Conservation (phyloP, 768 basidiomycete species). For the Podaxis sp. region DNA sequence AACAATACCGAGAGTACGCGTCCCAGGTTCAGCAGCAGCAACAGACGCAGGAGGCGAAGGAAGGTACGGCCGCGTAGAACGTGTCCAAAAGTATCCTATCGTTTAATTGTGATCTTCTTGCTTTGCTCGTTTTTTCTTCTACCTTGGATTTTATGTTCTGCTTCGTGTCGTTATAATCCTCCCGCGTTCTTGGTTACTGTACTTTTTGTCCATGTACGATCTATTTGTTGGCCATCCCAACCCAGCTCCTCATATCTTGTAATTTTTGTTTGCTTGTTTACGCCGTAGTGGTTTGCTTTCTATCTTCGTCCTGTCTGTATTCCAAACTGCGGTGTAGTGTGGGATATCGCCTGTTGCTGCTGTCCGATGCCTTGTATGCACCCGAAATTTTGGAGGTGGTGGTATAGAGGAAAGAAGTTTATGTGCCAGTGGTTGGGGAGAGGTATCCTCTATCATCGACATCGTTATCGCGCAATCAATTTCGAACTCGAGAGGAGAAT, state of each 20-base stretch:
- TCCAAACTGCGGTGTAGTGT: neutral
- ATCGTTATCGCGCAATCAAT: neutral
- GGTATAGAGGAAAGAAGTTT: neutral
- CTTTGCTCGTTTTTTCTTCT: neutral
- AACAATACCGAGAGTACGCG: slow-evolving; percentile 3
- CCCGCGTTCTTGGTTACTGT: neutral
- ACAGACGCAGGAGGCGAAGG: slow-evolving; percentile 11
- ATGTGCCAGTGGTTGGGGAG: neutral
- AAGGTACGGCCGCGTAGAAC: slow-evolving; percentile 4
- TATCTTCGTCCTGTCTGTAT: neutral
- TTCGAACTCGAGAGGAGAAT: neutral
- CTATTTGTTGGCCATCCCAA: neutral
- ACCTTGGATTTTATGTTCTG: neutral
- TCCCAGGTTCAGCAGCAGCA: slow-evolving; percentile 9
- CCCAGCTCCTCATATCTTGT: neutral
- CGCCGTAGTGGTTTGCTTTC: neutral
- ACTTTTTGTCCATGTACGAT: slow-evolving; percentile 3
- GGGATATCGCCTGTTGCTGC: neutral
- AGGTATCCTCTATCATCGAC: neutral
- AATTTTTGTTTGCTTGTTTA: neutral
- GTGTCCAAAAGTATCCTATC: slow-evolving; percentile 11
- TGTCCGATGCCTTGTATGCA: neutral
- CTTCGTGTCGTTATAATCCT: neutral
- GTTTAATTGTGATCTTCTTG: slow-evolving; percentile 3
- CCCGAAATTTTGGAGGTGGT: neutral